phyloP scores from a whole-genome alignment of 2,329 filamentous ascomycete species.

The Calonectria henricotiae region DNA sequence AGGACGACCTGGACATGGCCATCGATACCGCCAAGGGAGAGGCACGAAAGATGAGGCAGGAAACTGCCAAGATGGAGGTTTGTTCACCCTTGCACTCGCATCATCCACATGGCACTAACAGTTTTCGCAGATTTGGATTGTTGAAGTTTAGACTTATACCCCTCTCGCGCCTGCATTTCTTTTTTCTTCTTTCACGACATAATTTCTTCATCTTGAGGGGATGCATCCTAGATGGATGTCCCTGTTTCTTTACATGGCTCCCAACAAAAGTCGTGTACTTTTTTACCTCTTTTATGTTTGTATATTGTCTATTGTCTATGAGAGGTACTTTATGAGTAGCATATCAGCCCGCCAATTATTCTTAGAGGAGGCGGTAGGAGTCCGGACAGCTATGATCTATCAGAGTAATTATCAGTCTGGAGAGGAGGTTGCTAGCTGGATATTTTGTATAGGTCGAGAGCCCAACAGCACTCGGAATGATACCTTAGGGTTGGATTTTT shows the following conservation, averaged over 20 bases:
- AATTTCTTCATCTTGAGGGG: slow-evolving; percentile 21
- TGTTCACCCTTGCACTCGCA: slow-evolving; percentile 58
- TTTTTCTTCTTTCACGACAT: slow-evolving; percentile 22
- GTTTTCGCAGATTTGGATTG: slow-evolving; percentile 65
- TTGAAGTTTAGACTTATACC: slow-evolving; percentile 59
- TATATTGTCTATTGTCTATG: slow-evolving; percentile 26
- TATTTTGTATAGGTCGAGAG: slow-evolving; percentile 36
- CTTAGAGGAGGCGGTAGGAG: slow-evolving; percentile 35
- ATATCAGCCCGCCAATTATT: slow-evolving; percentile 33
- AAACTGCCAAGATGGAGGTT: slow-evolving; percentile 97
- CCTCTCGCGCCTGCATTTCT: slow-evolving; percentile 49
- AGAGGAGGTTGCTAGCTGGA: neutral
- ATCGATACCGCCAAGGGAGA: slow-evolving; percentile 78
- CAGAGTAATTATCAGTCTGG: slow-evolving; percentile 20
- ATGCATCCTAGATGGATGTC: slow-evolving; percentile 25
- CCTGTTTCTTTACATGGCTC: slow-evolving; percentile 23
- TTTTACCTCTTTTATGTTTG: slow-evolving; percentile 15
- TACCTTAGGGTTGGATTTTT: slow-evolving; percentile 36
- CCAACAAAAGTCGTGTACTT: slow-evolving; percentile 22
- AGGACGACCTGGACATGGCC: slow-evolving; percentile 95
- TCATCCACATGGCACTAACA: slow-evolving; percentile 43
- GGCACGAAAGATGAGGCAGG: slow-evolving; percentile 81
- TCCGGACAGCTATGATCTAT: slow-evolving; percentile 31
- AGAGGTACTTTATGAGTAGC: slow-evolving; percentile 32
- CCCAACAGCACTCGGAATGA: slow-evolving; percentile 28